Evolutionary conservation across 2,329 filamentous ascomycete species (phyloP).

Genomic region (Botrytis fragariae): DNA sequence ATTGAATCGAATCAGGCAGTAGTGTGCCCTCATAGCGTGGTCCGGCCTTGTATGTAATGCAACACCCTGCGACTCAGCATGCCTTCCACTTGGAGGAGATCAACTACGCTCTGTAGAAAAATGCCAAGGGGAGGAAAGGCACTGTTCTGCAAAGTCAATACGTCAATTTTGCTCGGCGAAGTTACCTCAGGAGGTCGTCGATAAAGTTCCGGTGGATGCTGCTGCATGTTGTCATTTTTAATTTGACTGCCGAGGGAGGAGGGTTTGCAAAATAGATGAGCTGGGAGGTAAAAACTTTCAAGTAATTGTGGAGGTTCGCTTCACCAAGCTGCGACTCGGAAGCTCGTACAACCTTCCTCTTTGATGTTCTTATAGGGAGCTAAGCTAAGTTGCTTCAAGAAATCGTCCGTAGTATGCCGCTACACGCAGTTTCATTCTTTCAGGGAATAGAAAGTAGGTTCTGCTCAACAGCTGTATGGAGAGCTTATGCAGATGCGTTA

Average conservation of each 20-base stretch:
- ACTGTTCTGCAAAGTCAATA: background rate
- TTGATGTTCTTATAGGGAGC: too few species aligned
- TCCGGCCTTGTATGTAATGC: background rate
- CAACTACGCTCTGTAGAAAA: background rate
- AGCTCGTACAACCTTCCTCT: background rate
- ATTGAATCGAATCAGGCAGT: background rate
- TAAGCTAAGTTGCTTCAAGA: background rate
- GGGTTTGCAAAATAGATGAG: too few species aligned
- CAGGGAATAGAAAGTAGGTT: fast-evolving
- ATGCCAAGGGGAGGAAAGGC: background rate
- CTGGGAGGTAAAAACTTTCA: background rate
- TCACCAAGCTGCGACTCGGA: background rate
- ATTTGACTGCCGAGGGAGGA: background rate
- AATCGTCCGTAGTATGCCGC: background rate
- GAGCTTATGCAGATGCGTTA: background rate
- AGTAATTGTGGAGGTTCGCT: background rate
- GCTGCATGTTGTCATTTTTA: background rate
- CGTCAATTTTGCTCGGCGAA: background rate
- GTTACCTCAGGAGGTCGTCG: background rate
- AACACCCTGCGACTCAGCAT: background rate
- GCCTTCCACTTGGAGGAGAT: background rate
- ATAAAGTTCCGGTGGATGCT: background rate
- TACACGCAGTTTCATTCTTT: background rate
- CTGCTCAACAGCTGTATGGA: background rate
- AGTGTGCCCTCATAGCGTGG: too few species aligned